Evolutionary conservation across 225 moss, liverwort and hornwort genomes (phyloP).

Genomic region (Thuidium tamariscinum): DNA sequence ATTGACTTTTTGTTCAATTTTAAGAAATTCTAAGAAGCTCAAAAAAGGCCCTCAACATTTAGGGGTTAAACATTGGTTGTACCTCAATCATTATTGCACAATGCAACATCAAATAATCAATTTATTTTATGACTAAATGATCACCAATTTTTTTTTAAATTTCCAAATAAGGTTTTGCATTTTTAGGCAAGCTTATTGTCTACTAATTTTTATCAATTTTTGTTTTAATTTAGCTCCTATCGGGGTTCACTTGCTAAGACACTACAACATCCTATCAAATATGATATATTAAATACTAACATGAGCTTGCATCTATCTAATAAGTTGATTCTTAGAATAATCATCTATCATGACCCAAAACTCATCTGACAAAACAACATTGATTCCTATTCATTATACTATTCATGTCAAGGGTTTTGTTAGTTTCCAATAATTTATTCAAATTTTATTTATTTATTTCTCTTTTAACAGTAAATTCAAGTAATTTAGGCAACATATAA

Average conservation of each 20-base stretch:
- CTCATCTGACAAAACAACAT: no score
- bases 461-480: background rate
- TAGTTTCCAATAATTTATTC: background rate
- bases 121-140: background rate
- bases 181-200: background rate
- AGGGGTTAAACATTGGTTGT: background rate
- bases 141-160: background rate
- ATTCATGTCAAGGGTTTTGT: background rate
- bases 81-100: background rate
- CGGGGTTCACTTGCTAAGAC: rapidly evolving
- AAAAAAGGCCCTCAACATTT: no score
- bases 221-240: background rate
- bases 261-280: background rate
- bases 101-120: background rate
- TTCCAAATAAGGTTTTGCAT: background rate
- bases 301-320: background rate
- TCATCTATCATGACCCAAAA: background rate
- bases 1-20: no score
- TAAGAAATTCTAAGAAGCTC: no score
- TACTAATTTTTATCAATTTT: background rate
- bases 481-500: background rate
- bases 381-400: background rate
- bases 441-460: background rate
- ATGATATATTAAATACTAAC: background rate
- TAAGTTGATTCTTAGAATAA: background rate